These are phyloP conservation scores for Chlamydomonas reinhardtii DNA, from an alignment of 163 green algal genomes.

Conservation along the genomic window DNA sequence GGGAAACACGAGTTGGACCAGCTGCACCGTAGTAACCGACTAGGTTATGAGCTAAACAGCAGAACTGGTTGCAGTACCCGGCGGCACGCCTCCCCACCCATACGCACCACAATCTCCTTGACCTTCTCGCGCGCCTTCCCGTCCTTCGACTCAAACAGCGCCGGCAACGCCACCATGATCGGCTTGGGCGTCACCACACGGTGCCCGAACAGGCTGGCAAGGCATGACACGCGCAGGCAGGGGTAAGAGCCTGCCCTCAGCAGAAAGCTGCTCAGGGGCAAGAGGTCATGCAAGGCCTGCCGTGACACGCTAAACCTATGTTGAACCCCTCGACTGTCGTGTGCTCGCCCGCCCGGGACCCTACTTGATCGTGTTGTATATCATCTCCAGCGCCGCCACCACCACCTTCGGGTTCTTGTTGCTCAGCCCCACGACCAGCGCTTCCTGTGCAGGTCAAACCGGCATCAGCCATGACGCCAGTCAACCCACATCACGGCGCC, in stretches of 20 bases:
- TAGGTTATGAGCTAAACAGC: too few relatives aligned
- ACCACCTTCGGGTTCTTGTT: constrained; percentile 97
- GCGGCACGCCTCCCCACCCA: too few relatives aligned
- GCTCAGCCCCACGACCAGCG: constrained; percentile 76
- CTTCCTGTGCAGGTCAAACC: constrained; percentile 11
- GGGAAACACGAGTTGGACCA: too few relatives aligned
- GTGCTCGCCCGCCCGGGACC: neutral
- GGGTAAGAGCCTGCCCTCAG: neutral
- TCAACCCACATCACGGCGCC: too few relatives aligned
- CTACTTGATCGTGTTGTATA: constrained; percentile 55
- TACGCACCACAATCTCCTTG: constrained; percentile 89
- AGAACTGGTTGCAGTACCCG: too few relatives aligned
- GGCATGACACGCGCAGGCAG: neutral
- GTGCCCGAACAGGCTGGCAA: constrained; percentile 85
- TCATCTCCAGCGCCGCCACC: constrained; percentile 83
- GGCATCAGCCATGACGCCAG: too few relatives aligned
- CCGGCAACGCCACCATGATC: constrained; percentile 88
- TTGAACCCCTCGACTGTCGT: too few relatives aligned
- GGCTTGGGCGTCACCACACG: constrained; percentile 85
- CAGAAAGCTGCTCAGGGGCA: neutral
- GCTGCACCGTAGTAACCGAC: too few relatives aligned
- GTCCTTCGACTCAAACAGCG: constrained; percentile 91
- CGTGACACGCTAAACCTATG: too few relatives aligned
- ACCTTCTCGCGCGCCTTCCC: constrained; percentile 86
- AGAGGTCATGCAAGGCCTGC: neutral